Evolutionary conservation across 2,329 filamentous ascomycete genomes (phyloP).

Genomic region (Byssochlamys sp.): DNA sequence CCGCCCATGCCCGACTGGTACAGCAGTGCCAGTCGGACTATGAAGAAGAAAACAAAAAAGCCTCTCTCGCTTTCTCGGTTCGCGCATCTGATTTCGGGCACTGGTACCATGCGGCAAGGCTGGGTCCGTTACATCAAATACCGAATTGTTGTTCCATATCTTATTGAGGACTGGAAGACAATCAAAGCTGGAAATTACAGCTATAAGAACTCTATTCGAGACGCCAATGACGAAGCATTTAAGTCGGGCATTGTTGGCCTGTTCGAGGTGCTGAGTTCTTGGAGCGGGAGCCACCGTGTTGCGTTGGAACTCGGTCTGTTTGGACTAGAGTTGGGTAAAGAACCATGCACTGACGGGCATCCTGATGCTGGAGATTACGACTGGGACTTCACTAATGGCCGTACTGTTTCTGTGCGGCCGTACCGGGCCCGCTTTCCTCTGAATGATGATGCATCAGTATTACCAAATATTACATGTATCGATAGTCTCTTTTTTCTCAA

Average conservation of each 20-base stretch:
- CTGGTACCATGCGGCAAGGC: background rate
- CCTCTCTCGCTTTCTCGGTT: background rate
- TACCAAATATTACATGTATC: background rate
- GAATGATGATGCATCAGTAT: background rate
- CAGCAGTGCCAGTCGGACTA: background rate
- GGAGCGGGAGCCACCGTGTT: background rate
- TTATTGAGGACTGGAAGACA: background rate
- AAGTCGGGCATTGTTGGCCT: background rate
- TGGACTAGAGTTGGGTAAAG: background rate
- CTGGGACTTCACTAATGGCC: background rate
- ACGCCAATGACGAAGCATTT: background rate
- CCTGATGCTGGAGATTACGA: background rate
- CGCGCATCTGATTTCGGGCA: background rate
- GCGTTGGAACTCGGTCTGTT: background rate
- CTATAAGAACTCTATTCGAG: background rate
- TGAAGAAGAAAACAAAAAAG: background rate
- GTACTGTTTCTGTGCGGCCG: background rate
- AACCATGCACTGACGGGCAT: background rate
- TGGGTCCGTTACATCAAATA: background rate
- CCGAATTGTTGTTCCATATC: background rate
- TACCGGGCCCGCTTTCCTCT: background rate
- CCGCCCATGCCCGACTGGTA: background rate
- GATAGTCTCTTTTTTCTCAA: background rate
- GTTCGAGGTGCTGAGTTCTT: background rate
- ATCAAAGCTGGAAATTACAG: background rate